Conservation (phyloP, 768 basidiomycete genomes). For the Trametes cinnabarina region DNA sequence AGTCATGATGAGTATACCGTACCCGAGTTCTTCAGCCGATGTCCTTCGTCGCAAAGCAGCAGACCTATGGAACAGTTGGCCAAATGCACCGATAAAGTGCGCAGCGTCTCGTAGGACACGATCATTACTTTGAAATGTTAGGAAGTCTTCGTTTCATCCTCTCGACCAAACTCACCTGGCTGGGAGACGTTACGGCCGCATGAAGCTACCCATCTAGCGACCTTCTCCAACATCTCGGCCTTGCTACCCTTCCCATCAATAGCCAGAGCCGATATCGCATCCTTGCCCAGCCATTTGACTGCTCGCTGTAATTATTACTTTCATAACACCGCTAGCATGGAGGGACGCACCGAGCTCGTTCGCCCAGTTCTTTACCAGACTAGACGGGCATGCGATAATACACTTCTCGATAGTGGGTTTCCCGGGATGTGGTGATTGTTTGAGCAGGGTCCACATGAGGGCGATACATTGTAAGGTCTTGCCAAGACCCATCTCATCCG, state of each 20-base stretch:
- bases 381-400: conserved; percentile 95
- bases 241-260: conserved; percentile 93
- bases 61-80: conserved; percentile 82
- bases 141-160: background rate
- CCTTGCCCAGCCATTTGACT: conserved; percentile 97
- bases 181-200: conserved; percentile 86
- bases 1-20: too few species aligned
- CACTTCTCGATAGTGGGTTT: conserved; percentile 94
- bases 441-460: conserved; percentile 90
- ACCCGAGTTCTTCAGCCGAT: conserved; percentile 96
- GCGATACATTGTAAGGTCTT: conserved; percentile 97
- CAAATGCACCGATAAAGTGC: conserved; percentile 74
- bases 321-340: too few species aligned
- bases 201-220: conserved; percentile 88
- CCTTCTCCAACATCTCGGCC: conserved; percentile 71
- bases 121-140: conserved; percentile 74
- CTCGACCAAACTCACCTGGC: conserved; percentile 56
- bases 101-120: conserved; percentile 94
- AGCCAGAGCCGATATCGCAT: conserved; percentile 76
- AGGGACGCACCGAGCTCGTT: conserved; percentile 78
- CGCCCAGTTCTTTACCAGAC: conserved; percentile 97
- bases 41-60: conserved; percentile 96
- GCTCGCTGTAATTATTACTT: background rate
- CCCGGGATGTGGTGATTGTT: conserved; percentile 87
- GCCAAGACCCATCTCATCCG: conserved; percentile 98